Percentiles rank a stretch among this genome's conserved stretches.
These are phyloP conservation scores for Balansia obtecta DNA, from an alignment of 2,329 filamentous ascomycete genomes.

Conservation along the genomic window DNA sequence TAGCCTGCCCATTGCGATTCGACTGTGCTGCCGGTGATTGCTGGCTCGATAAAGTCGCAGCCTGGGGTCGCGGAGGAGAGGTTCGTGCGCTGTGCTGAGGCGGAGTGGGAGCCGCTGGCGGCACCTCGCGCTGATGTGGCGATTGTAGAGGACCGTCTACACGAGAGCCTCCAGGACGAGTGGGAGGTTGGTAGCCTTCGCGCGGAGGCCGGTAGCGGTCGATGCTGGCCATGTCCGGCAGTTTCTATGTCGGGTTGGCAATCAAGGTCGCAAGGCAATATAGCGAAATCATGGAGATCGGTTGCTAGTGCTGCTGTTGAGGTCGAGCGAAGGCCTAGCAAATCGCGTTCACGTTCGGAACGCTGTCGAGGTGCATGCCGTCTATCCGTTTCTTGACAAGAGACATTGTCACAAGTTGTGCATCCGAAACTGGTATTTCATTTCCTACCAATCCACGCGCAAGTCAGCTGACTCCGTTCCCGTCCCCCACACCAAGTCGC, in stretches of 20 bases:
- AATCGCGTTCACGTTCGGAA: background rate
- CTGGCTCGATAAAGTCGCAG: constrained; percentile 29
- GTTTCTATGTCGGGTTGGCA: constrained; percentile 14
- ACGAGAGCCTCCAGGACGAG: constrained; percentile 25
- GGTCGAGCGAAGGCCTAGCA: background rate
- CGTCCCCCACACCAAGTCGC: background rate
- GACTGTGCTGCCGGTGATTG: constrained; percentile 28
- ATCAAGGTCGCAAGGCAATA: constrained; percentile 9
- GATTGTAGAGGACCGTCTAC: constrained; percentile 36
- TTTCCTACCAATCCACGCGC: background rate
- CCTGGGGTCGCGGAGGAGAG: constrained; percentile 39
- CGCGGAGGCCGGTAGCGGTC: constrained; percentile 45
- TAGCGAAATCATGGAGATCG: constrained; percentile 14
- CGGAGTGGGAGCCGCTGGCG: constrained; percentile 49
- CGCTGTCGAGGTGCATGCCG: background rate
- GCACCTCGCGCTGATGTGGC: constrained; percentile 41
- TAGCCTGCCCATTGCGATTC: constrained; percentile 23
- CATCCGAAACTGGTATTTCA: background rate
- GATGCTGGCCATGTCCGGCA: constrained; percentile 41
- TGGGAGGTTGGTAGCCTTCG: constrained; percentile 45
- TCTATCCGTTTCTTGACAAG: background rate
- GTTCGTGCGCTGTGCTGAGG: constrained; percentile 42
- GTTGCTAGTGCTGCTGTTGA: background rate
- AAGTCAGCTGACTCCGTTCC: constrained; percentile 3
- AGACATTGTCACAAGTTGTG: background rate